Percentiles rank a stretch among this genome's conserved stretches.
These are phyloP conservation scores for Lodderomyces elongisporus DNA, from an alignment of 1,139 yeast species.

Conservation along the genomic window DNA sequence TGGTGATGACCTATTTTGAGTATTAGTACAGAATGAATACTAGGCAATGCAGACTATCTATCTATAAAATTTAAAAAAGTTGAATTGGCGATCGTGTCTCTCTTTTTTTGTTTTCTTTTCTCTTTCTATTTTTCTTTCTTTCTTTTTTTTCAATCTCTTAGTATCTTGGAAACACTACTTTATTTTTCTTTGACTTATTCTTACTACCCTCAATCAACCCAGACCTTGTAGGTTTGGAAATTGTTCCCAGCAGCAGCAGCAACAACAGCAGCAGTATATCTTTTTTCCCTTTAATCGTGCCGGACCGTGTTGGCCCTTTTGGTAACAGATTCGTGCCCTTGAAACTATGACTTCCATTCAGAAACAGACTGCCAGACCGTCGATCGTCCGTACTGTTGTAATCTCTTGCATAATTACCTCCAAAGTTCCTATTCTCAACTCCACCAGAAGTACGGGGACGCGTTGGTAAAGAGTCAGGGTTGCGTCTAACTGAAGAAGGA, in stretches of 20 bases:
- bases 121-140: too few relatives aligned
- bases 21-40: too few relatives aligned
- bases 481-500: not conserved
- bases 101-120: too few relatives aligned
- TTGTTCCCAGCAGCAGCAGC: too few relatives aligned
- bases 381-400: not conserved
- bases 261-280: not conserved
- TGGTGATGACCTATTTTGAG: too few relatives aligned
- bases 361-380: not conserved
- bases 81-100: too few relatives aligned
- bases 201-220: conserved; percentile 17
- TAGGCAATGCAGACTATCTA: too few relatives aligned
- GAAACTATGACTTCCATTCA: not conserved
- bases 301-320: conserved; percentile 19
- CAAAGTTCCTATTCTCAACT: conserved; percentile 8
- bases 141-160: too few relatives aligned
- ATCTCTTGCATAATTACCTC: conserved; percentile 10
- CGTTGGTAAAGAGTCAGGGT: too few relatives aligned
- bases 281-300: conserved; percentile 10
- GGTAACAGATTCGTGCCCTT: not conserved
- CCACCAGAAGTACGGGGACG: conserved; percentile 6
- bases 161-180: too few relatives aligned
- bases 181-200: conserved; percentile 12
- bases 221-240: conserved; percentile 16
- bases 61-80: too few relatives aligned